Conservation (phyloP, 2,329 filamentous ascomycete species). For the Fusarium longipes region DNA sequence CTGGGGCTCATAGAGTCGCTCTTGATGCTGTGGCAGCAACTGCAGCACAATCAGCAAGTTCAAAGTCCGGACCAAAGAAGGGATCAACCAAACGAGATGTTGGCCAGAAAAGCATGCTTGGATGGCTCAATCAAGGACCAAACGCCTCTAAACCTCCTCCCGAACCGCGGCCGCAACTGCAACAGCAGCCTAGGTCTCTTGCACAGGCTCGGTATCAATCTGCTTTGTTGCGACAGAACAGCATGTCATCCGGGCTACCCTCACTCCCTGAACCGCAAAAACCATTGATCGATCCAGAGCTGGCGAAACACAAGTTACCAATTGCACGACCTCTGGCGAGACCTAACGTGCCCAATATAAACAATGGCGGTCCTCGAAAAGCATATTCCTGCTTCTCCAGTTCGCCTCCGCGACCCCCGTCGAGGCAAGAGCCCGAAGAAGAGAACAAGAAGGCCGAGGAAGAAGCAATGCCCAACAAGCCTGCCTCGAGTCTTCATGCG, state of each 20-base stretch:
- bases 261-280: conserved; percentile 16
- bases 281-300: conserved; percentile 46
- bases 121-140: conserved; percentile 51
- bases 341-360: conserved; percentile 46
- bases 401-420: conserved; percentile 58
- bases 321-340: conserved; percentile 51
- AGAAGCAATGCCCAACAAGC: conserved; percentile 47
- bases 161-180: conserved; percentile 27
- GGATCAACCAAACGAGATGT: conserved; percentile 50
- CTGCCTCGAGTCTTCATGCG: conserved; percentile 60
- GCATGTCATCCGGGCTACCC: conserved; percentile 2
- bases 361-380: conserved; percentile 49
- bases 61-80: conserved; percentile 40
- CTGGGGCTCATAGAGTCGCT: conserved; percentile 63
- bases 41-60: conserved; percentile 26
- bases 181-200: conserved; percentile 32
- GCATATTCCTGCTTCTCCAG: conserved; percentile 70
- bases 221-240: conserved; percentile 40
- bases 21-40: conserved; percentile 45
- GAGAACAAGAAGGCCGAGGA: conserved; percentile 43
- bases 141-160: conserved; percentile 23
- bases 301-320: conserved; percentile 57
- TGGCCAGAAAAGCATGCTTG: conserved; percentile 57
- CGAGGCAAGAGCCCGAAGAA: conserved; percentile 36
- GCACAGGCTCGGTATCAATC: conserved; percentile 45